phyloP scores from a whole-genome alignment of 2,329 filamentous ascomycete genomes.

The Trichoderma sp. region DNA sequence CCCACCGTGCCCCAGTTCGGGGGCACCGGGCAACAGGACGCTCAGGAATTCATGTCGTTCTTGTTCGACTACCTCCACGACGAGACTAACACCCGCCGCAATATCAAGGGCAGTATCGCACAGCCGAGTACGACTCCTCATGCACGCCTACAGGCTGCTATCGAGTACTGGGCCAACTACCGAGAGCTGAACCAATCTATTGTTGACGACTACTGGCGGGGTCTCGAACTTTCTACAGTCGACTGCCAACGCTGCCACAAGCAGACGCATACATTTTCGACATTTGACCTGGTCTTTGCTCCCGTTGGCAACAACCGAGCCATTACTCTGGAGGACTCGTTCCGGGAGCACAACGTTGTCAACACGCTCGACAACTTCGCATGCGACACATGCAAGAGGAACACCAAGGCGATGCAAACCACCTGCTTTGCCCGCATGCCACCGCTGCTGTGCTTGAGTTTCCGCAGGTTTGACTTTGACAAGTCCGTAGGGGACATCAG shows the following conservation, averaged over 20 bases:
- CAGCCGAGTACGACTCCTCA: conserved; percentile 42
- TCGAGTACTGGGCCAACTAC: conserved; percentile 74
- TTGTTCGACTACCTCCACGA: conserved; percentile 79
- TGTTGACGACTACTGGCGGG: conserved; percentile 77
- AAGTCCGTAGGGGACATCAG: conserved; percentile 42
- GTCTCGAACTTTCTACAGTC: conserved; percentile 71
- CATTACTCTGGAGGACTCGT: conserved; percentile 60
- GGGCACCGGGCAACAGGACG: conserved; percentile 80
- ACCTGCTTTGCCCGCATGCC: conserved; percentile 78
- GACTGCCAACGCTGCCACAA: conserved; percentile 65
- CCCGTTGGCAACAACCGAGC: conserved; percentile 40
- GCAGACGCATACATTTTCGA: conserved; percentile 48
- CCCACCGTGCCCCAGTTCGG: conserved; percentile 58
- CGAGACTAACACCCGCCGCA: conserved; percentile 71
- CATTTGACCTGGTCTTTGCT: conserved; percentile 58
- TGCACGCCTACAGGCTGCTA: conserved; percentile 58
- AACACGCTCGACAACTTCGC: conserved; percentile 70
- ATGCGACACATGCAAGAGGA: conserved; percentile 73
- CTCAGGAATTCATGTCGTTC: conserved; percentile 86
- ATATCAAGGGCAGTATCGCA: conserved; percentile 42
- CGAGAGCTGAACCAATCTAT: conserved; percentile 71
- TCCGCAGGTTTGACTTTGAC: conserved; percentile 61
- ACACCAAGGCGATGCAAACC: conserved; percentile 68
- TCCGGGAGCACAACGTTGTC: conserved; percentile 68
- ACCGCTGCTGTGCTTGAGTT: conserved; percentile 74